Evolutionary conservation across 768 basidiomycete genomes (phyloP), one percentile per base, ranked within the genome.

Genomic region (Kondoa malvinella): DNA sequence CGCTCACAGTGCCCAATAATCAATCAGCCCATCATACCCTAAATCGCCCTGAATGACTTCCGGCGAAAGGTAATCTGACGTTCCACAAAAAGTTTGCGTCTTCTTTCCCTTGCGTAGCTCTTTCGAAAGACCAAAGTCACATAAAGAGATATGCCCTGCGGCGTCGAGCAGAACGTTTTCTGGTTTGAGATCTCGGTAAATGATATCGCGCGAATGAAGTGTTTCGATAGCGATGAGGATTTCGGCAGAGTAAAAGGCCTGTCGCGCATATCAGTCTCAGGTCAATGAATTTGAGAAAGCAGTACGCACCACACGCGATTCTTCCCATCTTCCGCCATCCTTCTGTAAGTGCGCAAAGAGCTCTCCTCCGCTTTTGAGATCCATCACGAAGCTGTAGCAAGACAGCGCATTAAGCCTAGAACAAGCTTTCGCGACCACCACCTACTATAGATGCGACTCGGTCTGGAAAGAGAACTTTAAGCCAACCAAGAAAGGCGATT

Each of bases 321-420:
- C 94, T 31, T 92, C 88, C n/a, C 89, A 90, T 78, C 95, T 92
- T 67, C 87, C 84, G 72, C 89, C 92, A 77, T 99, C 94, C 71
- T 87, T 84, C 77, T 97, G 94, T 34, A 99, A 76, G 78, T 99
- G 94, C 89, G 90, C 94, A 76, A 99, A 99, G n/a, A 99, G 80
- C 78, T 99, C 94, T 50, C 94, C 94, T 4, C 94, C 94, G 73
- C 86, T 87, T 82, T 95, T 94, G 79, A 92, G 94, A 77, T 94
- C 91, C 34, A 90, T 95, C 33, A 95, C 87, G 68, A 94, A 85
- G 73, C 2, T 26, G n/a, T 60, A 50, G 40, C 40, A 50, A 8
- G 12, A 50, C 8, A 50, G 40, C 40, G n/a, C 12, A 26, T 12
- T 2, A 26, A 25, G 1, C 56, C 15, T 30, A 50, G 21, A 59